These are phyloP conservation scores for Paraphoma sp. DNA, from an alignment of 2,329 filamentous ascomycete genomes.

Conservation along the genomic window DNA sequence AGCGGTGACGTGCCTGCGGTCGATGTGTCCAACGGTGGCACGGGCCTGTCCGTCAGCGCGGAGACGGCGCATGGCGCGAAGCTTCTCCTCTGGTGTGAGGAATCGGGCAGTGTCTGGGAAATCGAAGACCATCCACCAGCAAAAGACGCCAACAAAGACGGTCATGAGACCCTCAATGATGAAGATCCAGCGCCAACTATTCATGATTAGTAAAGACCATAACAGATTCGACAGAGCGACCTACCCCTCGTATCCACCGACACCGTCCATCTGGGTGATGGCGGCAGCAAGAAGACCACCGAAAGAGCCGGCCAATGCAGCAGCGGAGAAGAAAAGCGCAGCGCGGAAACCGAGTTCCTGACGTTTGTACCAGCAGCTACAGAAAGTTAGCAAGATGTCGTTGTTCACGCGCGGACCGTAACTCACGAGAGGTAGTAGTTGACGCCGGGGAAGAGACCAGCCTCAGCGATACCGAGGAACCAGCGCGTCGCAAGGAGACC, in stretches of 20 bases:
- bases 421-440: slow-evolving; percentile 64
- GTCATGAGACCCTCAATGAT: slow-evolving; percentile 48
- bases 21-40: slow-evolving; percentile 59
- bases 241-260: slow-evolving; percentile 52
- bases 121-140: slow-evolving; percentile 68
- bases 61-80: slow-evolving; percentile 67
- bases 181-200: slow-evolving; percentile 17
- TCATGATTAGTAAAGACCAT: background rate
- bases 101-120: slow-evolving; percentile 68
- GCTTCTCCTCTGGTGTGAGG: slow-evolving; percentile 58
- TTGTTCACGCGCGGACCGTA: background rate
- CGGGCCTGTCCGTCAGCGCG: slow-evolving; percentile 73
- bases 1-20: slow-evolving; percentile 48
- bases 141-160: slow-evolving; percentile 44
- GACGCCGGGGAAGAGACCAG: slow-evolving; percentile 48
- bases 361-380: slow-evolving; percentile 61
- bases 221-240: slow-evolving; percentile 22
- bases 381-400: slow-evolving; percentile 7
- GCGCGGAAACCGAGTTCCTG: slow-evolving; percentile 61
- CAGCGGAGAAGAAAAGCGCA: slow-evolving; percentile 66
- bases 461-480: slow-evolving; percentile 48
- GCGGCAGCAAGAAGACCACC: slow-evolving; percentile 64
- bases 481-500: slow-evolving; percentile 45
- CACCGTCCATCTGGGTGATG: slow-evolving; percentile 67
- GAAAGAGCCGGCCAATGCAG: slow-evolving; percentile 65